Percentiles rank a stretch among this genome's conserved stretches.
phyloP scores from a whole-genome alignment of 257 asterid genomes.

The Plantago ovata region DNA sequence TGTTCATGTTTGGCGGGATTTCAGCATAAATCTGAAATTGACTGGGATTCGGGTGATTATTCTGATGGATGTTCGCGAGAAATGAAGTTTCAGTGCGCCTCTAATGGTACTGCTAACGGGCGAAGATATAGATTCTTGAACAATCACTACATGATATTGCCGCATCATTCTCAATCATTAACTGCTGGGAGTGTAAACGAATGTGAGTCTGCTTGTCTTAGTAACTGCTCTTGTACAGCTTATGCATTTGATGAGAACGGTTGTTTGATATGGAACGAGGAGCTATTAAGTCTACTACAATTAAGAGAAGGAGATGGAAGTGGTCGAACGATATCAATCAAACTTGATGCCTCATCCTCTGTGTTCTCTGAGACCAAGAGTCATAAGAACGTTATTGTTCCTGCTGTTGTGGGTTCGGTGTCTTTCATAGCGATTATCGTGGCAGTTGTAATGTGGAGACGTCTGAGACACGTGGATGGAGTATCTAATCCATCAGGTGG shows the following conservation, averaged over 20 bases:
- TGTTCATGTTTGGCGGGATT: constrained; percentile 49
- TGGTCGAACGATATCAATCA: constrained; percentile 28
- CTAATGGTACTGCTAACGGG: constrained; percentile 15
- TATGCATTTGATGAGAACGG: constrained; percentile 29
- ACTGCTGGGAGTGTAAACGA: constrained; percentile 21
- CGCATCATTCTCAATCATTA: constrained; percentile 9
- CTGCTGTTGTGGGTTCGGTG: constrained; percentile 30
- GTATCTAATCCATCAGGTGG: constrained; percentile 32
- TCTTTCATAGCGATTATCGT: constrained; percentile 16
- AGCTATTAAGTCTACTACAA: constrained; percentile 33
- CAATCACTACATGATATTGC: constrained; percentile 21
- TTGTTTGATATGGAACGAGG: constrained; percentile 38
- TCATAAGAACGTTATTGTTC: constrained; percentile 21
- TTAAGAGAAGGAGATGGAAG: constrained; percentile 29
- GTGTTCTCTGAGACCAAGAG: constrained; percentile 27
- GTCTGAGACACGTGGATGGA: constrained; percentile 15
- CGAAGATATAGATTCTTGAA: constrained; percentile 29
- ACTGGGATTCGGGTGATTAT: constrained; percentile 44
- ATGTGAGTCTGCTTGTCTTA: constrained; percentile 38
- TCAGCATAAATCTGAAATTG: constrained; percentile 17
- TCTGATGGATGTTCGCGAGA: constrained; percentile 51
- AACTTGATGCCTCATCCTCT: constrained; percentile 31
- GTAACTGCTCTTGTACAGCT: constrained; percentile 42
- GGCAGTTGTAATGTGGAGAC: constrained; percentile 25
- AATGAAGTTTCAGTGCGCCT: constrained; percentile 28